Evolutionary conservation across 371 early-diverging fungal species (phyloP).

Genomic region (Mucor sp.): DNA sequence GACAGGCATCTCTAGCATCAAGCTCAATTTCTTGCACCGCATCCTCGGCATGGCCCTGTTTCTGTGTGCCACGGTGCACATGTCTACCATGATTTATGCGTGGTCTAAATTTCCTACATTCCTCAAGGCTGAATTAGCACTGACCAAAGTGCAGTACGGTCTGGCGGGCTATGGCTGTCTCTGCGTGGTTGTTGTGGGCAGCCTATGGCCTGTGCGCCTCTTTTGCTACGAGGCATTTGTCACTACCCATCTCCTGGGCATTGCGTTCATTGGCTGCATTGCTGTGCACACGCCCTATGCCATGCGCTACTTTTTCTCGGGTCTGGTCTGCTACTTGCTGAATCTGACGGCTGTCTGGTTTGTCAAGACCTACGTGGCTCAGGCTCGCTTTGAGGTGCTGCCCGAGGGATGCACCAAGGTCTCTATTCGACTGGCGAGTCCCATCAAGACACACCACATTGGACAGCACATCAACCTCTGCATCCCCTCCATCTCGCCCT

Average conservation of each 20-base stretch:
- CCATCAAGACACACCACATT: slow-evolving; percentile 38
- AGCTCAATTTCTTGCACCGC: slow-evolving; percentile 57
- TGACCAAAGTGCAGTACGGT: slow-evolving; percentile 55
- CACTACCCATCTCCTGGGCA: slow-evolving; percentile 49
- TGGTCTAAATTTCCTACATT: slow-evolving; percentile 55
- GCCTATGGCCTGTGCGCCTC: slow-evolving; percentile 53
- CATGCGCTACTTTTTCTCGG: slow-evolving; percentile 60
- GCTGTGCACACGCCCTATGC: slow-evolving; percentile 63
- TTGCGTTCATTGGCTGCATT: slow-evolving; percentile 53
- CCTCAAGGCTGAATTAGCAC: slow-evolving; percentile 34
- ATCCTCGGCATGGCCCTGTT: slow-evolving; percentile 48
- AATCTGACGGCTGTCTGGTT: slow-evolving; percentile 60
- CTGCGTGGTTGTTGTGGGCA: slow-evolving; percentile 51
- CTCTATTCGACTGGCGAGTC: slow-evolving; percentile 42
- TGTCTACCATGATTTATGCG: slow-evolving; percentile 43
- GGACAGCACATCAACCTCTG: slow-evolving; percentile 62
- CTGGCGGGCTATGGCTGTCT: slow-evolving; percentile 54
- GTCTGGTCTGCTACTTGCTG: slow-evolving; percentile 49
- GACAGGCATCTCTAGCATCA: slow-evolving; percentile 58
- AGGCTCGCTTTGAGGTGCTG: slow-evolving; percentile 49
- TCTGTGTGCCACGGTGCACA: slow-evolving; percentile 55
- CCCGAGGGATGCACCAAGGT: slow-evolving; percentile 50
- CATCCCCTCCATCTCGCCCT: slow-evolving; percentile 54
- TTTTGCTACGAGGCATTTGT: slow-evolving; percentile 54
- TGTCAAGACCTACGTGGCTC: slow-evolving; percentile 50